These are phyloP conservation scores for Wickerhamomyces sp. DNA, from an alignment of 1,139 yeast genomes.

Conservation along the genomic window DNA sequence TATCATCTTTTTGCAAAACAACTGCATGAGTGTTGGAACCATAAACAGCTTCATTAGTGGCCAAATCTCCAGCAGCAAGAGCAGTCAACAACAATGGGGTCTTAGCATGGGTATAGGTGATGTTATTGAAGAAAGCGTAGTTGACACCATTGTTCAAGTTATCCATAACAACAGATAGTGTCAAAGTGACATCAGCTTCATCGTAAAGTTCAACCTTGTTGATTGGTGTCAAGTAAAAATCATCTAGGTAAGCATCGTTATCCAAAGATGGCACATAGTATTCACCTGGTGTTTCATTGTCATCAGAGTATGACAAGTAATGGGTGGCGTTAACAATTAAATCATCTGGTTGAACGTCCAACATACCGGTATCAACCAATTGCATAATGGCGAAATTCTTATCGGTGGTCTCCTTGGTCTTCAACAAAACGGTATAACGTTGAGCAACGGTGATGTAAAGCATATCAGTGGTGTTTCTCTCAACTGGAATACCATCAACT, in stretches of 20 bases:
- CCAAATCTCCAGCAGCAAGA: conserved; percentile 59
- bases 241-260: conserved; percentile 51
- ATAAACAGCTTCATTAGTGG: conserved; percentile 55
- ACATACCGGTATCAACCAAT: conserved; percentile 70
- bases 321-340: conserved; percentile 67
- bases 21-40: conserved; percentile 76
- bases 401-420: conserved; percentile 56
- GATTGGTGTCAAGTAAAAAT: conserved; percentile 57
- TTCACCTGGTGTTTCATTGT: conserved; percentile 42
- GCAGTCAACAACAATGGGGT: conserved; percentile 79
- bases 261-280: conserved; percentile 38
- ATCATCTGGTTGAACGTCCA: conserved; percentile 64
- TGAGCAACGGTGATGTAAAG: conserved; percentile 73
- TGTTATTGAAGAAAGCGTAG: conserved; percentile 86
- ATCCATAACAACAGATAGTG: conserved; percentile 69
- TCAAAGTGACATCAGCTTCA: conserved; percentile 63
- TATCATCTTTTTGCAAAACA: conserved; percentile 65
- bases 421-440: conserved; percentile 67
- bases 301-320: conserved; percentile 54
- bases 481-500: conserved; percentile 75
- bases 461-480: conserved; percentile 53
- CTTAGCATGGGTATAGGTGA: conserved; percentile 71
- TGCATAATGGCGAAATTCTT: conserved; percentile 76
- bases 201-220: conserved; percentile 45
- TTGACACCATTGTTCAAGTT: conserved; percentile 77